Percentiles rank a stretch among this genome's conserved stretches.
Evolutionary conservation across 192 early-diverging fungal species (phyloP).

Genomic region (Chytriomyces confervae): DNA sequence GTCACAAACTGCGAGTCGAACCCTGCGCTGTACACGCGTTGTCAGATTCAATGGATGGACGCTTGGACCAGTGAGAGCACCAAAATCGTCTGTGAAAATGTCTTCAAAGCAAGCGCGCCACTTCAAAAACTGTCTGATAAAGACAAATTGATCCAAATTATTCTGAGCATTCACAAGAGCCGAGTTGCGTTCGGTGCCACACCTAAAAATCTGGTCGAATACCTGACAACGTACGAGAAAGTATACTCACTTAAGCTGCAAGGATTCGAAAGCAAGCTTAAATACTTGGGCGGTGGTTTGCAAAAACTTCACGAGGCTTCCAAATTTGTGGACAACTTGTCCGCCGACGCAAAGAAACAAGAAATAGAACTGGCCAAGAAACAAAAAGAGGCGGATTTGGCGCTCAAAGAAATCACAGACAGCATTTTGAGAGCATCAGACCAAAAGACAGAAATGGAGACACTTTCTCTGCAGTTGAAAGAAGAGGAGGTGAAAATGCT

Average conservation of each 20-base stretch:
- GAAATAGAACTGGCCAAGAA: conserved; percentile 55
- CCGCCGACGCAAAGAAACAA: conserved; percentile 57
- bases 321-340: conserved; percentile 61
- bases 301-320: conserved; percentile 62
- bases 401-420: conserved; percentile 68
- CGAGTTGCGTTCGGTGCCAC: conserved; percentile 33
- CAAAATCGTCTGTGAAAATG: conserved; percentile 33
- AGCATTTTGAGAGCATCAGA: conserved; percentile 64
- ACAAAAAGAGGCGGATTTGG: conserved; percentile 61
- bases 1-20: conserved; percentile 56
- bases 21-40: conserved; percentile 61
- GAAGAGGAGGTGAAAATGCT: conserved; percentile 59
- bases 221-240: conserved; percentile 50
- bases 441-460: conserved; percentile 70
- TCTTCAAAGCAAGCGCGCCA: conserved; percentile 25
- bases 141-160: conserved; percentile 41
- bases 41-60: conserved; percentile 61
- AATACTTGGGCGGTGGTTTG: conserved; percentile 59
- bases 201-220: conserved; percentile 51
- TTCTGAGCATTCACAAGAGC: conserved; percentile 46
- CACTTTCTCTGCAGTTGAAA: conserved; percentile 49
- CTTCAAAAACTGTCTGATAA: conserved; percentile 38
- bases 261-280: conserved; percentile 48
- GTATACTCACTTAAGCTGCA: conserved; percentile 47
- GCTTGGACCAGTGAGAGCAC: conserved; percentile 56